phyloP scores from a whole-genome alignment of 2,329 filamentous ascomycete species.

The Diaporthe aspalathi region DNA sequence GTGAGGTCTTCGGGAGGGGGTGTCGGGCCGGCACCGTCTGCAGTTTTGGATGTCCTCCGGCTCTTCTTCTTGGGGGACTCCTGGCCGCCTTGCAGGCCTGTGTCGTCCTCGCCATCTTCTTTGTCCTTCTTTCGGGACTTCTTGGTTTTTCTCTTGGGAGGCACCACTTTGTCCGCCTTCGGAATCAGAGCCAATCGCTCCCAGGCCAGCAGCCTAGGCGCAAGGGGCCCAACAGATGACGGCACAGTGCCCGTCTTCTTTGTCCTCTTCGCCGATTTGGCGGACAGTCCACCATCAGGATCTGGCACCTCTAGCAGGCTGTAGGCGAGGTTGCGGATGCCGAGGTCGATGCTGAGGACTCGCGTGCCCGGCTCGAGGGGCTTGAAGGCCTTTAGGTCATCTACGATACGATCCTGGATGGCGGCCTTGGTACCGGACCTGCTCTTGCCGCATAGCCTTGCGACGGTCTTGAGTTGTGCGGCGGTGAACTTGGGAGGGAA shows the following conservation, averaged over 20 bases:
- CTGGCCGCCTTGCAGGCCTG: background rate
- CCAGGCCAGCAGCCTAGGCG: slow-evolving; percentile 43
- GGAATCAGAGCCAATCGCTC: slow-evolving; percentile 42
- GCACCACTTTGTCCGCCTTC: slow-evolving; percentile 39
- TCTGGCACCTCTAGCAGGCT: slow-evolving; percentile 62
- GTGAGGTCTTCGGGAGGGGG: background rate
- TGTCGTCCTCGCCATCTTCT: background rate
- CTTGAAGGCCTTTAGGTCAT: slow-evolving; percentile 47
- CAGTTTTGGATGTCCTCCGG: slow-evolving; percentile 15
- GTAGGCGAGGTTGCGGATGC: slow-evolving; percentile 83
- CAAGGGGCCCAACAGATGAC: slow-evolving; percentile 45
- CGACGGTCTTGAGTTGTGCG: slow-evolving; percentile 31
- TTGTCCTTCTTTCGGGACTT: background rate
- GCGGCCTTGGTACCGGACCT: slow-evolving; percentile 66
- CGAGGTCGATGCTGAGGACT: slow-evolving; percentile 85
- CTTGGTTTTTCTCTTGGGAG: background rate
- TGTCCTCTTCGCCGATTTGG: background rate
- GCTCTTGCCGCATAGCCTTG: slow-evolving; percentile 35
- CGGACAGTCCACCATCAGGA: background rate
- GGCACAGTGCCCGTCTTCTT: background rate
- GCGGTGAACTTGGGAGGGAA: slow-evolving; percentile 30
- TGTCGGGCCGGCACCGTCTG: background rate
- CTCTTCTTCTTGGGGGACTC: background rate
- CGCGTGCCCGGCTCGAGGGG: slow-evolving; percentile 51
- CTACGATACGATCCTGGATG: slow-evolving; percentile 62